These are phyloP conservation scores for Arachnomyces sp. DNA, from an alignment of 2,329 filamentous ascomycete genomes.

Conservation along the genomic window DNA sequence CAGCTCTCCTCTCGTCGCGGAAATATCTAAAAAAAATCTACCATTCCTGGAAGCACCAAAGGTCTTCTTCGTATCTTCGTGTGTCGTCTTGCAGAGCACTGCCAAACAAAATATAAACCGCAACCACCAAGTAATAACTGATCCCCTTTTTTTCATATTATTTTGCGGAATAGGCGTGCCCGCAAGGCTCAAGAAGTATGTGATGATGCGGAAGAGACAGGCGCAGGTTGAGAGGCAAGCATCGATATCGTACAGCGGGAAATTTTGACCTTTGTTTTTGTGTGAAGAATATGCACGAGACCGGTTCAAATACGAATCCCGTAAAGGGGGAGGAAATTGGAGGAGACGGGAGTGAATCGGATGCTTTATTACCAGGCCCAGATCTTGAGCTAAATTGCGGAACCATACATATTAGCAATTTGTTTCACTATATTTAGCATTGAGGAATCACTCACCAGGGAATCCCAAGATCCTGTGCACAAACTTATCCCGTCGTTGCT, in stretches of 20 bases:
- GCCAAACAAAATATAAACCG: slow-evolving; percentile 1
- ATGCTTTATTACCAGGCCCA: slow-evolving; percentile 63
- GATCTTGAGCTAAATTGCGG: slow-evolving; percentile 62
- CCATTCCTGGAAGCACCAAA: slow-evolving; percentile 1
- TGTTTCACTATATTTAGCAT: slow-evolving; percentile 2
- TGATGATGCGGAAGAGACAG: neutral
- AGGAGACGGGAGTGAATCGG: slow-evolving; percentile 29
- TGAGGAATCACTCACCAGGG: slow-evolving; percentile 62
- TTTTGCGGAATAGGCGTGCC: no score
- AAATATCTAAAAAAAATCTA: neutral
- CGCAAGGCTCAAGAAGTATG: slow-evolving; percentile 1
- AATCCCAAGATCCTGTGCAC: slow-evolving; percentile 99
- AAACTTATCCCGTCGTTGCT: slow-evolving; percentile 99
- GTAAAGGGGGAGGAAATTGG: neutral
- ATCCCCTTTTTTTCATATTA: neutral
- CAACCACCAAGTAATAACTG: slow-evolving; percentile 1
- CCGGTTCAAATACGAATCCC: no score
- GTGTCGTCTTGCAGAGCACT: slow-evolving; percentile 1
- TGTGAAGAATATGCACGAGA: no score
- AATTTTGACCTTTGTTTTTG: no score
- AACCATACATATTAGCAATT: slow-evolving; percentile 14
- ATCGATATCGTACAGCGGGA: no score
- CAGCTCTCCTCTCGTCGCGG: neutral
- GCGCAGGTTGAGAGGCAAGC: no score
- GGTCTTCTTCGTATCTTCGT: slow-evolving; percentile 3